Evolutionary conservation across 1,284 basidiomycete species (phyloP), one percentile per base, ranked within the genome.

Genomic region (Heimioporus retisporus): DNA sequence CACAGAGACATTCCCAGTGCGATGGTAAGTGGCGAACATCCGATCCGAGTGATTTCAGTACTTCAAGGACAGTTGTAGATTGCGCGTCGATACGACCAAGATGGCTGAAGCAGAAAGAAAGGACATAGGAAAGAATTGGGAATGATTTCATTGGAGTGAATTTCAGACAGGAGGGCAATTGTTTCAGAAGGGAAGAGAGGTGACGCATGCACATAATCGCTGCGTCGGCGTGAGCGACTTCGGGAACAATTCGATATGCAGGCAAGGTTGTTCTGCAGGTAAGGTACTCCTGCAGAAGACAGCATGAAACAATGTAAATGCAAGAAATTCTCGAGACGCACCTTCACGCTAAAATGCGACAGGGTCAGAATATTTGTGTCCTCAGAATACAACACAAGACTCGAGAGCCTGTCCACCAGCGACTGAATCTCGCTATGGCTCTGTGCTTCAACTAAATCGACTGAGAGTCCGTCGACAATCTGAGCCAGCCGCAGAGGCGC

Each of bases 221-320:
- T 4, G 42, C 55, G 15, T 53, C 46, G 11, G 59, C 64, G 18
- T 65, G 64, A 14, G 55, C 64, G 2, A 46, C 42, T 11, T 54
- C n/a, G 21, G 28, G 48, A 21, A 40, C 25, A 23, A 65, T 57
- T 8, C 40, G 60, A 54, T 61, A 65, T n/a, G 18, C 18, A 6
- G 59, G 55, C 14, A 61, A 21, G 18, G 55, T 40, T 25, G 40
- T 40, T 19, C 21, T 21, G 28, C 59, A 43, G 1, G 42, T 40
- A 2, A 65, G 50, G 23, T 65, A 65, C 46, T 61, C 64, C 64
- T 65, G 44, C 13, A 42, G 28, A 53, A 65, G 35, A 40, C 19
- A 16, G 18, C 44, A 18, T 21, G 1, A 43, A 13, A 25, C 46
- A 4, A 23, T 14, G 11, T 23, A 5, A 51, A 51, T 10, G 13